phyloP scores from a whole-genome alignment of 495 filamentous ascomycete species.

The Chaetomium tenue region DNA sequence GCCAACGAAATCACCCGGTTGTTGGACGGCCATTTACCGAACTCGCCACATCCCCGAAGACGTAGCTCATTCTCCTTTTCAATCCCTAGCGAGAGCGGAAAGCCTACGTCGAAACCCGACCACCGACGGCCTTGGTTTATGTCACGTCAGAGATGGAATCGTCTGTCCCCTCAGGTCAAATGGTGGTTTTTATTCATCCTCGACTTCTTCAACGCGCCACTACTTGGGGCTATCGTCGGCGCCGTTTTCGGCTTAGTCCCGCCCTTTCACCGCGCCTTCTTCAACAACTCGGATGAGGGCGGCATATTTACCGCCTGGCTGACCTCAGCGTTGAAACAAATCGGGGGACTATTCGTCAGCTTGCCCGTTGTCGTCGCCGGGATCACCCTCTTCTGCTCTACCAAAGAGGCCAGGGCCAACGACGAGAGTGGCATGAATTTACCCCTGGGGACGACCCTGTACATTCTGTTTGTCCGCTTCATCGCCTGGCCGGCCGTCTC shows the following conservation, averaged over 20 bases:
- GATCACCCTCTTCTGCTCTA: slow-evolving; percentile 54
- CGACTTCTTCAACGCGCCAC: slow-evolving; percentile 61
- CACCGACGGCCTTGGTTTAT: slow-evolving; percentile 24
- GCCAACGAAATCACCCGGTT: slow-evolving; percentile 29
- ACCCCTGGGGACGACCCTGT: slow-evolving; percentile 51
- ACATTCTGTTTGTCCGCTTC: slow-evolving; percentile 48
- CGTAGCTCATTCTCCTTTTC: slow-evolving; percentile 17
- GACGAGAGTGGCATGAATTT: slow-evolving; percentile 28
- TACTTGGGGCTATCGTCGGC: slow-evolving; percentile 64
- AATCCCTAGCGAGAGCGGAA: not conserved
- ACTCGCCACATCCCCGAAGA: slow-evolving; percentile 3
- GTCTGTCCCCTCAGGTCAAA: slow-evolving; percentile 35
- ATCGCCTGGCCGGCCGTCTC: slow-evolving; percentile 39
- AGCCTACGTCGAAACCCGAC: slow-evolving; percentile 20
- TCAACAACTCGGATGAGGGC: slow-evolving; percentile 60
- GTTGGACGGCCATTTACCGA: slow-evolving; percentile 4
- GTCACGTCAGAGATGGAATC: slow-evolving; percentile 31
- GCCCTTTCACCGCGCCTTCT: slow-evolving; percentile 63
- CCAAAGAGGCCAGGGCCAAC: slow-evolving; percentile 45
- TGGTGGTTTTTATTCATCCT: slow-evolving; percentile 44
- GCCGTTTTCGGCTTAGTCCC: slow-evolving; percentile 62
- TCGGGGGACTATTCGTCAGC: slow-evolving; percentile 68
- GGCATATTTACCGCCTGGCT: slow-evolving; percentile 72
- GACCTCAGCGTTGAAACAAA: slow-evolving; percentile 61
- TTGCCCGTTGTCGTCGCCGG: slow-evolving; percentile 74